phyloP scores from a whole-genome alignment of 2,329 filamentous ascomycete species.

The Trichophyton benhamiae region DNA sequence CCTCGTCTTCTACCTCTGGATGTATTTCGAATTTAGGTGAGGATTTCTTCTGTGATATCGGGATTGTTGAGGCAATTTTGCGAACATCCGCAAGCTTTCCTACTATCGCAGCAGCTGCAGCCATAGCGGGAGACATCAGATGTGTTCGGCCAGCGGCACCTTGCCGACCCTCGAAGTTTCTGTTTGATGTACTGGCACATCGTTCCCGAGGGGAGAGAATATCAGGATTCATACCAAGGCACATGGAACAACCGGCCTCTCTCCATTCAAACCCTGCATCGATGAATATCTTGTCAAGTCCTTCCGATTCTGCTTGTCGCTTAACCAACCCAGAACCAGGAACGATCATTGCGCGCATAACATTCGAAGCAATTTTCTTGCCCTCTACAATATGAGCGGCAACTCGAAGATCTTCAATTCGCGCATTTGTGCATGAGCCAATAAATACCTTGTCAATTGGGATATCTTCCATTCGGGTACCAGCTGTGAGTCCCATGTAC shows the following conservation, averaged over 20 bases:
- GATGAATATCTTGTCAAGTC: slow-evolving; percentile 80
- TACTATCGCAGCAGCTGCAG: slow-evolving; percentile 75
- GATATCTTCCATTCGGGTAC: slow-evolving; percentile 86
- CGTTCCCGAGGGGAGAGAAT: slow-evolving; percentile 85
- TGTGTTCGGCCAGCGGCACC: slow-evolving; percentile 85
- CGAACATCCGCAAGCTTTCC: slow-evolving; percentile 89
- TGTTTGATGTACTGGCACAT: slow-evolving; percentile 90
- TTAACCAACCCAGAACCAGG: slow-evolving; percentile 93
- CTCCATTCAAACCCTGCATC: slow-evolving; percentile 96
- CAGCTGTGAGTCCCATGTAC: slow-evolving; percentile 87
- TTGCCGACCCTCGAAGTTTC: slow-evolving; percentile 95
- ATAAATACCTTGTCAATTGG: slow-evolving; percentile 93
- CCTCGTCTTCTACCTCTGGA: slow-evolving; percentile 49
- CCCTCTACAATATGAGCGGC: slow-evolving; percentile 79
- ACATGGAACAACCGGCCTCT: slow-evolving; percentile 98
- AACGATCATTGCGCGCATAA: slow-evolving; percentile 92
- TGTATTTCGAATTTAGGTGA: slow-evolving; percentile 50
- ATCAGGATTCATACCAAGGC: slow-evolving; percentile 97
- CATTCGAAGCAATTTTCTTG: slow-evolving; percentile 71
- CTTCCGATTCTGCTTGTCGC: slow-evolving; percentile 78
- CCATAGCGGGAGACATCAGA: slow-evolving; percentile 95
- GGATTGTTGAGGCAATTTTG: slow-evolving; percentile 49
- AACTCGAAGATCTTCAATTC: slow-evolving; percentile 87
- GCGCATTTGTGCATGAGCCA: slow-evolving; percentile 91
- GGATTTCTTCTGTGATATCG: slow-evolving; percentile 35